Base-by-base conservation (phyloP, 305 asterid genomes). In the Fraxinus angustifolia region DNA sequence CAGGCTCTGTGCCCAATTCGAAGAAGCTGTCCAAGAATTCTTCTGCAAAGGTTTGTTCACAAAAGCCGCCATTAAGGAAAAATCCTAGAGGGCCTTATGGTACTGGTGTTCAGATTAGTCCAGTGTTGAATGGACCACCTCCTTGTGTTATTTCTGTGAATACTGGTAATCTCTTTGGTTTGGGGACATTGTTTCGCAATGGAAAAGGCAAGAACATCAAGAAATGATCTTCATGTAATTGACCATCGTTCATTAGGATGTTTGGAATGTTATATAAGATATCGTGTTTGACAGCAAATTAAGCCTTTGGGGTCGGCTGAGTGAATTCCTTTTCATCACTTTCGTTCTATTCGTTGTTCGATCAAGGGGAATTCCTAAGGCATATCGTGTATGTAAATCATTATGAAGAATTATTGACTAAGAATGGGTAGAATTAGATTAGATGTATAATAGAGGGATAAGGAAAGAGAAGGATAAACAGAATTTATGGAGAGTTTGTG, bases 121-220 rank as follows among this genome's bases (percentile, higher is more conserved):
- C 87, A 8, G 87, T 86, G 21, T 78, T 88, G 16, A 86, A 88
- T 76, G 87, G 85, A 2, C 86, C 89, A 73, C 77, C 90, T 30
- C 85, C 91, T 56, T 71, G 17, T 53, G 77, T 79, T 30, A 88
- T 83, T 73, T 79, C 89, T 50, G 83, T 82, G 78, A 86, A 83
- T 19, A 84, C 89, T 40, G 88, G 83, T 26, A 84, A 86, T 83
- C 88, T 88, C 73, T 85, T 88, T 70, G 91, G 91, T 34, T 81
- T 88, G 45, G 89, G 91, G 17, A 79, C 88, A 1, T 83, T 86
- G 45, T 86, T 88, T 82, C 73, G 85, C 58, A 88, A 82, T 78
- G 88, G 87, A 75, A 88, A 85, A 77, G 79, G 82, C 42, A 88
- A 81, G 40, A 86, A 82, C 81, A 48, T 65, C 83, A 86, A 83